These are phyloP conservation scores for Saraca asoca DNA, from an alignment of 331 rosid genomes.

Conservation along the genomic window DNA sequence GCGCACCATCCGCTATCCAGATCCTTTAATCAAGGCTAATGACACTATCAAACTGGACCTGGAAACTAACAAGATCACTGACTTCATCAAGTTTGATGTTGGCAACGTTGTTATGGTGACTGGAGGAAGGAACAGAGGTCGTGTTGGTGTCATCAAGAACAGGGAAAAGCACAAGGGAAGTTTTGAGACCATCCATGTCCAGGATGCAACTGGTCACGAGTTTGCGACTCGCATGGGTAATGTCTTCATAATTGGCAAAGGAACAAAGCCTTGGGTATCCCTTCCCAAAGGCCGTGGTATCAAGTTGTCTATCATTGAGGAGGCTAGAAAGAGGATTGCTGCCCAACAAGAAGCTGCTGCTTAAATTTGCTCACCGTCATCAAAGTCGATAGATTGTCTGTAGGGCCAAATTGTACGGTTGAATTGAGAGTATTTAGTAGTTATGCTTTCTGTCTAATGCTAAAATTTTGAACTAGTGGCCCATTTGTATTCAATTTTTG, in stretches of 20 bases:
- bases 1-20: slow-evolving; percentile 66
- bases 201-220: slow-evolving; percentile 64
- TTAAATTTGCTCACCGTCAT: slow-evolving; percentile 20
- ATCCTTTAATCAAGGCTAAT: slow-evolving; percentile 63
- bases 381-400: too few species aligned
- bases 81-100: slow-evolving; percentile 68
- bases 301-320: slow-evolving; percentile 62
- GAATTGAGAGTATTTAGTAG: too few species aligned
- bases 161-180: slow-evolving; percentile 63
- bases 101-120: slow-evolving; percentile 74
- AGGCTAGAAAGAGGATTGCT: slow-evolving; percentile 61
- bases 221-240: slow-evolving; percentile 58
- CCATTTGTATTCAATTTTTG: too few species aligned
- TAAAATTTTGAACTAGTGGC: too few species aligned
- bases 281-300: slow-evolving; percentile 72
- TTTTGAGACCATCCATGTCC: slow-evolving; percentile 64
- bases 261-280: slow-evolving; percentile 62
- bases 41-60: slow-evolving; percentile 65
- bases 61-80: slow-evolving; percentile 51
- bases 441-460: too few species aligned
- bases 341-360: slow-evolving; percentile 46
- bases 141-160: slow-evolving; percentile 65
- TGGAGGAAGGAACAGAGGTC: slow-evolving; percentile 71
- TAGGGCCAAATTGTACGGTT: too few species aligned
- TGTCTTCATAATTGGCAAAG: slow-evolving; percentile 62